Percentiles rank a stretch among this genome's conserved stretches.
Evolutionary conservation across 495 filamentous ascomycete species (phyloP).

Genomic region (Aspergillus wentii): DNA sequence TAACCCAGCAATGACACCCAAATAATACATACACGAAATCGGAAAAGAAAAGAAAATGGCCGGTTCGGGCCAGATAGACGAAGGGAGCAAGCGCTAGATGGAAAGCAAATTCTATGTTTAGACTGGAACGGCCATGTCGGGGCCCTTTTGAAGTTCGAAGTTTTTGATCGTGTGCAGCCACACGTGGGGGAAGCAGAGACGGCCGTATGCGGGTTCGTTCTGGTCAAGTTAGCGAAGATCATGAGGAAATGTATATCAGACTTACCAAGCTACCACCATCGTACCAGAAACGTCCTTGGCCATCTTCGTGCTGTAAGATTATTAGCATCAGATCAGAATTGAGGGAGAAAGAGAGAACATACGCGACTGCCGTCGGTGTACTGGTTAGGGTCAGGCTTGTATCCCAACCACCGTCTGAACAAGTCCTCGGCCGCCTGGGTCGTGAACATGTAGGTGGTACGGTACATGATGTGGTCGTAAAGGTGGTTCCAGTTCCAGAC

Average conservation of each 20-base stretch:
- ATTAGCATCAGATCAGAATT: background rate
- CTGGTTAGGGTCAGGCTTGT: background rate
- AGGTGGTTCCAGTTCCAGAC: conserved; percentile 15
- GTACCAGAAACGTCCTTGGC: conserved; percentile 1
- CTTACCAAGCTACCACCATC: conserved; percentile 7
- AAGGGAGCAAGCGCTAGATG: no score
- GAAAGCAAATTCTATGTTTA: no score
- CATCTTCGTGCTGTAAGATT: conserved; percentile 1
- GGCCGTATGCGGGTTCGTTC: conserved; percentile 5
- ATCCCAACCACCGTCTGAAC: conserved; percentile 9
- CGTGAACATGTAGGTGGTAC: conserved; percentile 8
- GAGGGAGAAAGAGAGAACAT: background rate
- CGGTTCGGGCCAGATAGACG: no score
- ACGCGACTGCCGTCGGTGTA: conserved; percentile 1
- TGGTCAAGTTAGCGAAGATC: background rate
- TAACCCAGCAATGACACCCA: no score
- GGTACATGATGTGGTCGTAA: conserved; percentile 7
- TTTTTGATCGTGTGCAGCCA: conserved; percentile 6
- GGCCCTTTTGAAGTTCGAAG: conserved; percentile 1
- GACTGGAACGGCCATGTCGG: conserved; percentile 2
- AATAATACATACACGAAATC: no score
- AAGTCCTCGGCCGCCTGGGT: conserved; percentile 9
- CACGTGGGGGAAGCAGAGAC: conserved; percentile 6
- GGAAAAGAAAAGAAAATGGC: no score
- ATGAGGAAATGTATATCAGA: background rate